phyloP scores from a whole-genome alignment of 805 yeast genomes.

The Priceomyces fermenticarens region DNA sequence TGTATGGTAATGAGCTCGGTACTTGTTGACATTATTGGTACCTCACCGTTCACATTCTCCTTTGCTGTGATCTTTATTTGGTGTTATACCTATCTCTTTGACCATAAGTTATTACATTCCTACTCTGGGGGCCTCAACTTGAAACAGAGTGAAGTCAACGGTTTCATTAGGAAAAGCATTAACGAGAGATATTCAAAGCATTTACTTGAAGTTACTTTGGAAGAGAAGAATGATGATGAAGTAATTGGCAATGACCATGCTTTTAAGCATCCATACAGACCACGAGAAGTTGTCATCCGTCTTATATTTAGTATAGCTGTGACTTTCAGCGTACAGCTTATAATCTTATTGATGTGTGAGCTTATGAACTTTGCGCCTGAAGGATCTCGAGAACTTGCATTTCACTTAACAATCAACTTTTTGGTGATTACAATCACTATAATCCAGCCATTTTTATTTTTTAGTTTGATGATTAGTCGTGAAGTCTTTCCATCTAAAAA shows the following conservation, averaged over 20 bases:
- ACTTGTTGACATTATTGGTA: constrained; percentile 6
- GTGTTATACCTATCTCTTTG: constrained; percentile 20
- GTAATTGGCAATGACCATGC: constrained; percentile 1
- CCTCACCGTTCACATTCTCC: constrained; percentile 12
- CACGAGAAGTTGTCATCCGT: constrained; percentile 15
- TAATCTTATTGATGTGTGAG: constrained; percentile 36
- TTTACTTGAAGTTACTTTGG: constrained; percentile 14
- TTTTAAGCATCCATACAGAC: neutral
- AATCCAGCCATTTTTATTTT: constrained; percentile 41
- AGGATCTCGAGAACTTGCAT: constrained; percentile 26
- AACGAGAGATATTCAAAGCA: constrained; percentile 13
- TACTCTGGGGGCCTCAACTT: constrained; percentile 17
- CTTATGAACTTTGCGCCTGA: constrained; percentile 21
- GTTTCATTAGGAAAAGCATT: constrained; percentile 12
- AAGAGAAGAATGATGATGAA: constrained; percentile 13
- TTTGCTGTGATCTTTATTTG: constrained; percentile 15
- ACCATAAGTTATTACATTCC: constrained; percentile 22
- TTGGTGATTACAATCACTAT: constrained; percentile 39
- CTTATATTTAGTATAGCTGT: constrained; percentile 26
- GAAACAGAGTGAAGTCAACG: constrained; percentile 24
- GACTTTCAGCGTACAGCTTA: constrained; percentile 29
- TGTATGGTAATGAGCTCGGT: too few species aligned
- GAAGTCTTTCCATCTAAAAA: constrained; percentile 18
- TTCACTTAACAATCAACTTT: constrained; percentile 36
- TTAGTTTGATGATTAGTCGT: constrained; percentile 28